A percentile compares a stretch with the other conserved stretches of the same genome.
Evolutionary conservation across 208 protist species (phyloP).

Genomic region (Angomonas ambiguus): DNA sequence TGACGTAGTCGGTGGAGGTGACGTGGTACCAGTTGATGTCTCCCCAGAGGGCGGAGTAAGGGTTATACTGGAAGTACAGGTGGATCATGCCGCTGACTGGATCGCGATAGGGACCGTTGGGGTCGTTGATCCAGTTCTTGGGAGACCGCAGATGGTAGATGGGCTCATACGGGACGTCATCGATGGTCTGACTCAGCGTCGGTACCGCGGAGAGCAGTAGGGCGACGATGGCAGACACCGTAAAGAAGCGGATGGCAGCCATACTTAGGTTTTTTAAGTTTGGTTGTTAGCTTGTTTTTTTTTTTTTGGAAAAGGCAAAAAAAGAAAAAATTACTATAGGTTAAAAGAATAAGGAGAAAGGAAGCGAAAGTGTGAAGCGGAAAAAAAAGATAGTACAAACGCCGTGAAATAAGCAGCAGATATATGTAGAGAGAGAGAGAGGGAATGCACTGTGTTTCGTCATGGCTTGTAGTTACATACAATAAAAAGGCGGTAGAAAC

Average conservation of each 20-base stretch:
- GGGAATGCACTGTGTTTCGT: no score
- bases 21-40: constrained; percentile 62
- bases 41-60: constrained; percentile 43
- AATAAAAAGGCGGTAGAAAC: no score
- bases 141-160: constrained; percentile 48
- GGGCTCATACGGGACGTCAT: constrained; percentile 18
- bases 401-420: no score
- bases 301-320: constrained; percentile 6
- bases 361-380: no score
- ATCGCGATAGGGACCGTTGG: constrained; percentile 58
- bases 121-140: constrained; percentile 58
- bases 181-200: not conserved
- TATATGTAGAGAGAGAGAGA: no score
- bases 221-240: not conserved
- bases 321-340: no score
- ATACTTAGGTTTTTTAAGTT: not conserved
- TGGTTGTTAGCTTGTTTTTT: not conserved
- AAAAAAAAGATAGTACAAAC: no score
- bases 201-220: constrained; percentile 1
- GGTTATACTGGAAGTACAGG: constrained; percentile 71
- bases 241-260: not conserved
- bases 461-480: no score
- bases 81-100: constrained; percentile 45
- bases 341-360: no score
- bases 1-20: constrained; percentile 53